Evolutionary conservation across 345 rosid genomes (phyloP).

Genomic region (Corchorus olitorius): DNA sequence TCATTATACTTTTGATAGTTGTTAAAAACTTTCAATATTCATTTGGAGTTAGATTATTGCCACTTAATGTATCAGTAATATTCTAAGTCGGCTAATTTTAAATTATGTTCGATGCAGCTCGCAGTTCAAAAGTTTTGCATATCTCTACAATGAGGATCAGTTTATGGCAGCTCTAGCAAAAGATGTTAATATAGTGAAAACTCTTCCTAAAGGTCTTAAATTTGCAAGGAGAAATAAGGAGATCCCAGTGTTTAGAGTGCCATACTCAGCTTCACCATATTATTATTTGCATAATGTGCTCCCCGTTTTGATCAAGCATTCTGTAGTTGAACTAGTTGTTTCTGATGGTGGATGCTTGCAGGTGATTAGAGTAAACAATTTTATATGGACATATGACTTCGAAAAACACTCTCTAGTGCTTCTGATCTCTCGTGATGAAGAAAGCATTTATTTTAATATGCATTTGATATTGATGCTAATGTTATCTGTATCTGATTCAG

Average conservation of each 20-base stretch:
- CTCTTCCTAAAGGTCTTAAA: conserved; percentile 93
- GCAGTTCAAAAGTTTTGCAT: conserved; percentile 95
- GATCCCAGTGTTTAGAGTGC: conserved; percentile 84
- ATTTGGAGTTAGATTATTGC: neutral
- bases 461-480: neutral
- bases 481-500: conserved; percentile 42
- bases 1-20: conserved; percentile 22
- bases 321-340: conserved; percentile 87
- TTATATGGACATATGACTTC: neutral
- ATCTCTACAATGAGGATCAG: conserved; percentile 85
- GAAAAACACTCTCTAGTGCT: neutral
- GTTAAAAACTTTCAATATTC: neutral
- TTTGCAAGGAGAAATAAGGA: conserved; percentile 81
- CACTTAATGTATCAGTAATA: neutral
- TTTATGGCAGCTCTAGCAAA: conserved; percentile 74
- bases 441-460: neutral
- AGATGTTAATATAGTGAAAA: conserved; percentile 77
- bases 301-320: conserved; percentile 80
- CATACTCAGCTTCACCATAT: conserved; percentile 78
- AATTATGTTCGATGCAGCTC: conserved; percentile 57
- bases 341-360: conserved; percentile 93
- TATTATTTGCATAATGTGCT: conserved; percentile 86
- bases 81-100: conserved; percentile 1
- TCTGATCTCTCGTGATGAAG: neutral
- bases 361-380: conserved; percentile 35